Evolutionary conservation across 345 rosid species (phyloP), one percentile per base, ranked within the genome.

Genomic region (Nasturtium officinale): DNA sequence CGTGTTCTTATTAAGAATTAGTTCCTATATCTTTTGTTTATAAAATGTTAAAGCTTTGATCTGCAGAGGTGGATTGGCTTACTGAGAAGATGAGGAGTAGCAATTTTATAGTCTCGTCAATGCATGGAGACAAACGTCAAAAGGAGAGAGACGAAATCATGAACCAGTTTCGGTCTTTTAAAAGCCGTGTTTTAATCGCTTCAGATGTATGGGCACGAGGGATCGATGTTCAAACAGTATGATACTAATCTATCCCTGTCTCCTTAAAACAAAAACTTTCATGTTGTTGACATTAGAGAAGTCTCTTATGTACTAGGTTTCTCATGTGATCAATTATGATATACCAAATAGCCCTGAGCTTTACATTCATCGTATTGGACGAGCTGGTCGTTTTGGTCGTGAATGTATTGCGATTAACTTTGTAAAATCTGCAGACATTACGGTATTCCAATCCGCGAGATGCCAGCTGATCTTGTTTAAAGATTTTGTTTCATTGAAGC

Each of bases 181-280:
- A 84, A 60, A 95, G 86, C 6, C 90, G 96, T 69, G 98, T 95
- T 59, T 86, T 91, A 25, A 95, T 95, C 65, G 93, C 99, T 4
- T 91, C 99, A n/a, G 98, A 95, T 86, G 97, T 91, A 32, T 91
- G 96, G 97, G 99, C 99, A 20, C 82, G 98, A 29, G 96, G 97
- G 9, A 89, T 95, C 53, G 99, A 95, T 76, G 98, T 95, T 77
- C 96, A 95, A 57, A 96, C 93, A 82, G 99, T 77, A 81, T 79
- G 87, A 61, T 61, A 9, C 13, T 16, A 42, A 29, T 7, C 45
- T 52, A 15, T 56, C 12, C 21, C 4, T 12, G 20, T 43, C 15
- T 57, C 17, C 15, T 7, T 8, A 1, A 33, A 18, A 30, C 15
- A 7, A 11, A 25, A 25, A 7, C 28, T 25, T 61, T 50, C 8